A percentile compares a stretch with the other conserved stretches of the same genome.
phyloP scores from a whole-genome alignment of 345 rosid genomes.

The Sonneratia alba region DNA sequence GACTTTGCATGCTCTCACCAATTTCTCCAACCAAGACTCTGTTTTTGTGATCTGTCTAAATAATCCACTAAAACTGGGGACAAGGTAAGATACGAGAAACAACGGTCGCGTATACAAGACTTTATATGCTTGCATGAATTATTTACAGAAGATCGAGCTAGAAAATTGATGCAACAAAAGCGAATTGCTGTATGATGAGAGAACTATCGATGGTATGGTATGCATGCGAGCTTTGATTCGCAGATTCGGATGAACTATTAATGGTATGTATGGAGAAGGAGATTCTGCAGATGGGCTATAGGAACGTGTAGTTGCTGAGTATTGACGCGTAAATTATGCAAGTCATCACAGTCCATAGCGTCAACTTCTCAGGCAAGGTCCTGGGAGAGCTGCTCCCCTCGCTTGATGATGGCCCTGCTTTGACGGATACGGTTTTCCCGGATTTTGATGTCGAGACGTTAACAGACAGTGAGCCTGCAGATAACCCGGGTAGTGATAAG shows the following conservation, averaged over 20 bases:
- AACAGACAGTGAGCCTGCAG: conserved; percentile 60
- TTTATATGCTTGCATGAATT: neutral
- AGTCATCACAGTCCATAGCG: neutral
- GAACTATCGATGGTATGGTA: neutral
- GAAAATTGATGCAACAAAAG: neutral
- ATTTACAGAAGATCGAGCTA: neutral
- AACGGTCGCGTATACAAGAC: neutral
- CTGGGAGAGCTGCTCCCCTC: conserved; percentile 11
- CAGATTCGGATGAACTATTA: neutral
- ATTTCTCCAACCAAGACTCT: neutral
- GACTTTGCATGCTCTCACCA: neutral
- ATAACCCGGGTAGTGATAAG: neutral
- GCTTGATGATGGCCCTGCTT: conserved; percentile 42
- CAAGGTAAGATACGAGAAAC: too few relatives aligned
- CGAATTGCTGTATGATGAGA: neutral
- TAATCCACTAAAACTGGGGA: too few relatives aligned
- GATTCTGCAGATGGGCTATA: neutral
- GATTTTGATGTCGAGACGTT: conserved; percentile 38
- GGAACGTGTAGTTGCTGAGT: neutral
- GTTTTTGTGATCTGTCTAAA: too few relatives aligned
- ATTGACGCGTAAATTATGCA: neutral
- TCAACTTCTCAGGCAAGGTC: neutral
- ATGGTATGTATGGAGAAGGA: neutral
- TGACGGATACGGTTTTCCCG: conserved; percentile 58
- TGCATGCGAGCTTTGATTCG: neutral